Percentiles rank a stretch among this genome's conserved stretches.
These are phyloP conservation scores for Exobasidium rhododendri DNA, from an alignment of 1,284 basidiomycete genomes.

Conservation along the genomic window DNA sequence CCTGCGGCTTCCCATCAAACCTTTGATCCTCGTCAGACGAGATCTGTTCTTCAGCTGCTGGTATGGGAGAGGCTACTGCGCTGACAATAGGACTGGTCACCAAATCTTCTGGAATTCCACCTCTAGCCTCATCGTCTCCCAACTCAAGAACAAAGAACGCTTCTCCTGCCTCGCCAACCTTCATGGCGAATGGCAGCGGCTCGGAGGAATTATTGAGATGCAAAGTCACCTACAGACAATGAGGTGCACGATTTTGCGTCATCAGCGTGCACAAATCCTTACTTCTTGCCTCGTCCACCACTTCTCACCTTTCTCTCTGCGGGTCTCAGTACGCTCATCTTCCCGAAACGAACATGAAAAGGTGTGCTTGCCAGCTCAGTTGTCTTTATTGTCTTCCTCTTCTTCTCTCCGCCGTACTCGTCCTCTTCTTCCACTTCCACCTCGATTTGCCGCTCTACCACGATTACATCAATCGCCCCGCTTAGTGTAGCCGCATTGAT, in stretches of 20 bases:
- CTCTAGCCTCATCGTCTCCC: slow-evolving; percentile 61
- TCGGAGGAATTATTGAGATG: slow-evolving; percentile 50
- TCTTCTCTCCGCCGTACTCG: slow-evolving; percentile 24
- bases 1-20: slow-evolving; percentile 20
- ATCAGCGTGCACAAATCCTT: not conserved
- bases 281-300: slow-evolving; percentile 56
- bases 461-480: slow-evolving; percentile 55
- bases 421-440: slow-evolving; percentile 54
- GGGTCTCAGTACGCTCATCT: slow-evolving; percentile 90
- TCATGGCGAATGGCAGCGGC: slow-evolving; percentile 89
- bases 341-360: slow-evolving; percentile 97
- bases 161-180: slow-evolving; percentile 96
- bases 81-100: slow-evolving; percentile 74
- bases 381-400: slow-evolving; percentile 21
- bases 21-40: not conserved
- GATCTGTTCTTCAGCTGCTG: slow-evolving; percentile 9
- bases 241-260: not conserved
- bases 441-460: slow-evolving; percentile 58
- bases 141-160: slow-evolving; percentile 99
- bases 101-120: slow-evolving; percentile 82
- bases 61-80: slow-evolving; percentile 44
- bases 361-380: slow-evolving; percentile 81
- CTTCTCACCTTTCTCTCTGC: slow-evolving; percentile 73
- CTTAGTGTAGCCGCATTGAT: slow-evolving; percentile 54
- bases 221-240: slow-evolving; percentile 22